Conservation (phyloP, 2,329 filamentous ascomycete genomes). For the Plenodomus tracheiphilus region DNA sequence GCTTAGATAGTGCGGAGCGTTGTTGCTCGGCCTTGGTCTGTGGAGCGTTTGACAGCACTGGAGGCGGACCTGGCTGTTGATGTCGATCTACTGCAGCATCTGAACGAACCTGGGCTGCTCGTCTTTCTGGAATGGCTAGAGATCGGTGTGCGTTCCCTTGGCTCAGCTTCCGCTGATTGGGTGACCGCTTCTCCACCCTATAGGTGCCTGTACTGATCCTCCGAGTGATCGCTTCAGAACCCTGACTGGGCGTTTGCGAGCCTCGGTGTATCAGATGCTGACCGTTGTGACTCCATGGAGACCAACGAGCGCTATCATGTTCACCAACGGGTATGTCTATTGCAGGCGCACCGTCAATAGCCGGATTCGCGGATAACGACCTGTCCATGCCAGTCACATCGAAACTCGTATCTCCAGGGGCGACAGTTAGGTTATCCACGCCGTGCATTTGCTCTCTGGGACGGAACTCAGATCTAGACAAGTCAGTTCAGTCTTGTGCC, state of each 20-base stretch:
- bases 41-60: constrained; percentile 10
- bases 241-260: neutral
- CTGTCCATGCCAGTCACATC: constrained; percentile 34
- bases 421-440: constrained; percentile 14
- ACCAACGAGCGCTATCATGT: constrained; percentile 22
- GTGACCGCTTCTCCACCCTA: neutral
- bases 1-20: constrained; percentile 25
- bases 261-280: neutral
- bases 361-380: constrained; percentile 15
- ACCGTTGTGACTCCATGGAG: constrained; percentile 12
- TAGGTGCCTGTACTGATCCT: neutral
- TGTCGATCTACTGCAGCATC: neutral
- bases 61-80: neutral
- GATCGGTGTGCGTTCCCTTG: neutral
- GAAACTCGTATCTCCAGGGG: constrained; percentile 35
- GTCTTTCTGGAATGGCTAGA: neutral
- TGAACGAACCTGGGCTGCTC: neutral
- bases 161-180: neutral
- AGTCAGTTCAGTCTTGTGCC: constrained; percentile 20
- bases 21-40: constrained; percentile 41
- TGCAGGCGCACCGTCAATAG: constrained; percentile 22
- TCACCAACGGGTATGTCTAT: constrained; percentile 19
- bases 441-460: constrained; percentile 5
- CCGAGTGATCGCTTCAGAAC: neutral
- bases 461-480: constrained; percentile 27